A percentile compares a stretch with the other conserved stretches of the same genome.
Evolutionary conservation across 2,329 filamentous ascomycete species (phyloP).

Genomic region (Ophiostoma tasmaniense): DNA sequence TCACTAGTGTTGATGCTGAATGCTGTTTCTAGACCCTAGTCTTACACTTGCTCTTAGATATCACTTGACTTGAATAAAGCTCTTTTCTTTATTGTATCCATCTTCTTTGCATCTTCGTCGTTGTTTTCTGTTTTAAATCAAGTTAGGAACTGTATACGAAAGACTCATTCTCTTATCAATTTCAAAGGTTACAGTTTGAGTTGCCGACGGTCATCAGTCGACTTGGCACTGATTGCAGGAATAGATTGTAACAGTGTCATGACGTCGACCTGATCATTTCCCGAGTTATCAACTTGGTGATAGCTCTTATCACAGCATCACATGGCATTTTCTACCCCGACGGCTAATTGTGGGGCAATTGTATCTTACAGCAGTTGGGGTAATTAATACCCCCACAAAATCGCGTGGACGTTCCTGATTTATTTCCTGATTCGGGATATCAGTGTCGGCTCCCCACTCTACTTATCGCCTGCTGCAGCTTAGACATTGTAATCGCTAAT

Average conservation of each 20-base stretch:
- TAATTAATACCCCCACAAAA: not conserved
- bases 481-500: constrained; percentile 1
- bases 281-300: not conserved
- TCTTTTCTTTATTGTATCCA: not conserved
- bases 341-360: not conserved
- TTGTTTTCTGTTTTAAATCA: too few relatives aligned
- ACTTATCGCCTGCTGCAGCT: not conserved
- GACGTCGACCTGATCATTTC: not conserved
- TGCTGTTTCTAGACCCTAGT: not conserved
- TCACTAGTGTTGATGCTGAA: not conserved
- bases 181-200: too few relatives aligned
- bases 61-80: not conserved
- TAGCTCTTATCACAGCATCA: not conserved
- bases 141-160: too few relatives aligned
- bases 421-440: not conserved
- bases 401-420: not conserved
- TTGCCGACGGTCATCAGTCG: not conserved
- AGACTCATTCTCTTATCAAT: too few relatives aligned
- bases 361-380: not conserved
- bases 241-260: not conserved
- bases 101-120: not conserved
- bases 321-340: not conserved
- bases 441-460: not conserved
- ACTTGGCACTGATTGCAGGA: not conserved
- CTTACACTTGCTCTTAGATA: not conserved